phyloP scores from a whole-genome alignment of 306 rosid species.

The Malus orientalis region DNA sequence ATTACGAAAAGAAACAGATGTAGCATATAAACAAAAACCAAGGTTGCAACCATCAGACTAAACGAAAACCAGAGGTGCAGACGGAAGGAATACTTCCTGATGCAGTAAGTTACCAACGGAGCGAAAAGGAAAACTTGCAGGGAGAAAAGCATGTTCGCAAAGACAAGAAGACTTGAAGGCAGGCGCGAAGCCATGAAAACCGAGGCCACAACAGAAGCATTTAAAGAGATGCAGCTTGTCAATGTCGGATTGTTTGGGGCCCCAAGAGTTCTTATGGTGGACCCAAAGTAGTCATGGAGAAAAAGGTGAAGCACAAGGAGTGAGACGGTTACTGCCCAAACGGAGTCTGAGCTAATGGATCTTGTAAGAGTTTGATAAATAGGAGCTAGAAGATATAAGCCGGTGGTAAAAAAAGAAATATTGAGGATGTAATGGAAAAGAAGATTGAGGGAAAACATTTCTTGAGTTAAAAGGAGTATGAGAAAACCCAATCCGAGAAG shows the following conservation, averaged over 20 bases:
- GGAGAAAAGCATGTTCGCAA: conserved; percentile 75
- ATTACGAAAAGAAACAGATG: conserved; percentile 47
- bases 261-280: conserved; percentile 61
- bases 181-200: conserved; percentile 83
- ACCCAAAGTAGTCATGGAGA: conserved; percentile 82
- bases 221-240: conserved; percentile 75
- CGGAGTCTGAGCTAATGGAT: conserved; percentile 87
- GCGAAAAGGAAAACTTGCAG: conserved; percentile 85
- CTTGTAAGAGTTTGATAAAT: conserved; percentile 84
- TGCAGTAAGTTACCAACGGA: conserved; percentile 70
- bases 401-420: conserved; percentile 61
- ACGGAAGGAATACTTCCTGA: conserved; percentile 61
- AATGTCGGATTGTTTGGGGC: conserved; percentile 55
- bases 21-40: conserved; percentile 53
- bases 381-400: conserved; percentile 77
- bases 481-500: conserved; percentile 76
- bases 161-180: conserved; percentile 78
- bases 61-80: conserved; percentile 68
- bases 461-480: conserved; percentile 65
- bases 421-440: conserved; percentile 64
- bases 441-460: conserved; percentile 63
- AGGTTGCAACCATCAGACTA: conserved; percentile 45
- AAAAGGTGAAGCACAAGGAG: conserved; percentile 77
- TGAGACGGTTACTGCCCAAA: conserved; percentile 65
- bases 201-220: conserved; percentile 88